Percentiles rank a stretch among this genome's conserved stretches.
Conservation (phyloP, 2,329 filamentous ascomycete species). For the Colletotrichum somersetense region DNA sequence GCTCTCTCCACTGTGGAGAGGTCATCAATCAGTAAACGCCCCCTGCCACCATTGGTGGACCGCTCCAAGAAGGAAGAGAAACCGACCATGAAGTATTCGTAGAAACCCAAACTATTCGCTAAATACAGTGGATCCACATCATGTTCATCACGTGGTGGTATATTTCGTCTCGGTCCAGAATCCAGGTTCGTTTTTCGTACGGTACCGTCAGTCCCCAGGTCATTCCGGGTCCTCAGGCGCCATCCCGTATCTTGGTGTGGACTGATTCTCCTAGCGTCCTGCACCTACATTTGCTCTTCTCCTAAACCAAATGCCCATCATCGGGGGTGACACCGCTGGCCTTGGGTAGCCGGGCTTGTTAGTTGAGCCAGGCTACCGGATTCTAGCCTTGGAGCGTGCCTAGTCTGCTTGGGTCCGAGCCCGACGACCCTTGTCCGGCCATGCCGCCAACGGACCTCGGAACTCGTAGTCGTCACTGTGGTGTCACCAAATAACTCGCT, state of each 20-base stretch:
- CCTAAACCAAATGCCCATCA: constrained; percentile 27
- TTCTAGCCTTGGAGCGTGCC: constrained; percentile 21
- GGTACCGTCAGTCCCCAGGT: constrained; percentile 3
- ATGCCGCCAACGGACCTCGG: constrained; percentile 32
- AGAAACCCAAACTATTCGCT: not conserved
- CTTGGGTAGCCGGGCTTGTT: not conserved
- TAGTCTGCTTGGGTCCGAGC: constrained; percentile 14
- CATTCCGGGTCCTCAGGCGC: constrained; percentile 7
- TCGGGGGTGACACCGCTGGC: constrained; percentile 5
- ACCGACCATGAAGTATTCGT: no score
- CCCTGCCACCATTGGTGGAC: constrained; percentile 7
- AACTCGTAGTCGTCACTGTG: constrained; percentile 7
- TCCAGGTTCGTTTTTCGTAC: constrained; percentile 1
- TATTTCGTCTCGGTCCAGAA: constrained; percentile 12
- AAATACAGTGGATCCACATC: constrained; percentile 21
- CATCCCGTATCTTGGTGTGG: constrained; percentile 9
- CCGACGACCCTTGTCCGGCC: constrained; percentile 22
- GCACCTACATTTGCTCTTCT: constrained; percentile 24
- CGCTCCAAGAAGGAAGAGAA: not conserved
- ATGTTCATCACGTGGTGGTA: constrained; percentile 25
- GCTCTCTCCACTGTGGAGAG: constrained; percentile 34
- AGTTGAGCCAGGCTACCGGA: constrained; percentile 26
- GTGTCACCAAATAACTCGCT: not conserved
- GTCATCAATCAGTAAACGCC: constrained; percentile 26
- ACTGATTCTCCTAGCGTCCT: constrained; percentile 5